Evolutionary conservation across 176 grass and related monocot genomes (phyloP).

Genomic region (Rhipidocladum racemiflorum): DNA sequence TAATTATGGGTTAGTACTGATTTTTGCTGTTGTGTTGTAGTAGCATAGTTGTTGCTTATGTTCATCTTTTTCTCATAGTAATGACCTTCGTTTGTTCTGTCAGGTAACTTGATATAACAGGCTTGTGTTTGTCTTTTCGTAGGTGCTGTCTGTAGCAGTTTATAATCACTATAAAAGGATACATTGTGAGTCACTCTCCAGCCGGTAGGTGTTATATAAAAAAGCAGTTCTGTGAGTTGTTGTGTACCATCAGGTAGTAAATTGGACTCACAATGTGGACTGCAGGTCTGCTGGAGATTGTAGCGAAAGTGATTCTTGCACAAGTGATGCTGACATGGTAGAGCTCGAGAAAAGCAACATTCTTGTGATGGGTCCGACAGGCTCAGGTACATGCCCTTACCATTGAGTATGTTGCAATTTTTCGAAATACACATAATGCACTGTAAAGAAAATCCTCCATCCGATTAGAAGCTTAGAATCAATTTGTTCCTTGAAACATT

Average conservation of each 20-base stretch:
- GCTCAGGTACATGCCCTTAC: constrained; percentile 49
- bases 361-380: constrained; percentile 67
- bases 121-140: background rate
- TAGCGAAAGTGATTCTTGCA: constrained; percentile 16
- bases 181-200: constrained; percentile 41
- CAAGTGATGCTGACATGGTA: constrained; percentile 41
- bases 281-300: constrained; percentile 45
- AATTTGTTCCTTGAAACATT: background rate
- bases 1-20: background rate
- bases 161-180: constrained; percentile 78
- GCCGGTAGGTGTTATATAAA: constrained; percentile 31
- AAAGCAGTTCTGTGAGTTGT: background rate
- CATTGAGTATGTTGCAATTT: background rate
- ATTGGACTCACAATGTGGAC: constrained; percentile 15
- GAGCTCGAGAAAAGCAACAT: constrained; percentile 84
- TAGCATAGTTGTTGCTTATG: background rate
- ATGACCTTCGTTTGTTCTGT: background rate
- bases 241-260: constrained; percentile 5
- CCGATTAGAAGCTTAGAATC: background rate
- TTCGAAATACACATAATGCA: background rate
- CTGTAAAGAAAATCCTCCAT: background rate
- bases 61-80: background rate
- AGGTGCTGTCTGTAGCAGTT: constrained; percentile 72
- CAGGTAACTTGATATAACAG: background rate
- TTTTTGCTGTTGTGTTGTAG: background rate